These are phyloP conservation scores for Arctostaphylos glauca DNA, from an alignment of 148 eudicot genomes.

Conservation along the genomic window DNA sequence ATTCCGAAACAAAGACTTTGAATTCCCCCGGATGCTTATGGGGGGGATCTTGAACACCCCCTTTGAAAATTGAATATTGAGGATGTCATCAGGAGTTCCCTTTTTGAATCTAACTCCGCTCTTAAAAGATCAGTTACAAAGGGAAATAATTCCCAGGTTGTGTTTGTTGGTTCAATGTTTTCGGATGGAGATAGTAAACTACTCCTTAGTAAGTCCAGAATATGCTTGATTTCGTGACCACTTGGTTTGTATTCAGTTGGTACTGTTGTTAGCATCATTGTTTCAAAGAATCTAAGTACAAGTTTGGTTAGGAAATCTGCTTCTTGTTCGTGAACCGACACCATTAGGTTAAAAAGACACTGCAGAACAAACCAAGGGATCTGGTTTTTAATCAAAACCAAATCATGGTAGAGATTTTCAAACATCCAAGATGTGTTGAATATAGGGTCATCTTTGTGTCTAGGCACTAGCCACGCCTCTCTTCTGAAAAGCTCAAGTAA, in stretches of 20 bases:
- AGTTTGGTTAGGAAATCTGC: neutral
- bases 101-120: neutral
- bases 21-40: neutral
- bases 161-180: neutral
- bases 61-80: neutral
- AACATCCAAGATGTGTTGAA: neutral
- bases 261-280: conserved; percentile 4
- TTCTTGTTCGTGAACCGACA: conserved; percentile 8
- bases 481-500: conserved; percentile 4
- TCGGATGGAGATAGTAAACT: neutral
- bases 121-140: neutral
- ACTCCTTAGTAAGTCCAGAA: neutral
- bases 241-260: neutral
- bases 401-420: conserved; percentile 3
- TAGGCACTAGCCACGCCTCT: neutral
- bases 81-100: neutral
- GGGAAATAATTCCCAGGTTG: neutral
- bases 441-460: neutral
- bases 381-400: conserved; percentile 8
- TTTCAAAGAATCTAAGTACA: conserved; percentile 6
- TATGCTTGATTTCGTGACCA: conserved; percentile 1
- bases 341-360: conserved; percentile 2
- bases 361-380: conserved; percentile 1
- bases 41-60: neutral
- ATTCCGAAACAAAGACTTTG: neutral